These are phyloP conservation scores for Galeopsis tetrahit DNA, from an alignment of 257 asterid species.

Conservation along the genomic window DNA sequence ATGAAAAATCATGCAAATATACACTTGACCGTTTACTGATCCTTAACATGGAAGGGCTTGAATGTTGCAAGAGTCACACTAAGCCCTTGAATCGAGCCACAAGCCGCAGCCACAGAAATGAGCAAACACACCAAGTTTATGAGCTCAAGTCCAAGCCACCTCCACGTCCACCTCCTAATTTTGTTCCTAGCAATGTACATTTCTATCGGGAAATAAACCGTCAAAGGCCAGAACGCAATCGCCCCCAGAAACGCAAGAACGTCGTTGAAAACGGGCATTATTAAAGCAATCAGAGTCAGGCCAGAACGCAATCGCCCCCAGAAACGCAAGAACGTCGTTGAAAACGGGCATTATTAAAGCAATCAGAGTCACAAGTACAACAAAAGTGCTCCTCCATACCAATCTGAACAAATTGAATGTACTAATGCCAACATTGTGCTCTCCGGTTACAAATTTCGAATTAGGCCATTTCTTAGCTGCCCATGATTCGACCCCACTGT, in stretches of 20 bases:
- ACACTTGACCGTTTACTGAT: too few species aligned
- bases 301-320: constrained; percentile 64
- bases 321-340: constrained; percentile 53
- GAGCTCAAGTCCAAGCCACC: constrained; percentile 55
- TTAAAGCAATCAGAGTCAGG: too few species aligned
- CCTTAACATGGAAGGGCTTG: constrained; percentile 46
- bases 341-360: constrained; percentile 62
- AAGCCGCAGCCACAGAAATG: constrained; percentile 55
- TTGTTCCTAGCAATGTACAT: constrained; percentile 49
- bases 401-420: constrained; percentile 47
- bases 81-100: constrained; percentile 64
- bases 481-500: constrained; percentile 45
- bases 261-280: too few species aligned
- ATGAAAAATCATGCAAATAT: too few species aligned
- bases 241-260: constrained; percentile 59
- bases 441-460: constrained; percentile 40
- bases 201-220: constrained; percentile 60
- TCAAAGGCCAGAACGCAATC: constrained; percentile 60
- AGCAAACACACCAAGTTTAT: constrained; percentile 51
- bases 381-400: constrained; percentile 56
- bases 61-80: constrained; percentile 35
- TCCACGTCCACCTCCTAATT: constrained; percentile 37
- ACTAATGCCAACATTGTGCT: constrained; percentile 38
- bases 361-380: constrained; percentile 45
- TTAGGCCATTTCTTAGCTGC: constrained; percentile 43